Base-by-base conservation (phyloP, 768 basidiomycete genomes). In the Kondoa subrosea region DNA sequence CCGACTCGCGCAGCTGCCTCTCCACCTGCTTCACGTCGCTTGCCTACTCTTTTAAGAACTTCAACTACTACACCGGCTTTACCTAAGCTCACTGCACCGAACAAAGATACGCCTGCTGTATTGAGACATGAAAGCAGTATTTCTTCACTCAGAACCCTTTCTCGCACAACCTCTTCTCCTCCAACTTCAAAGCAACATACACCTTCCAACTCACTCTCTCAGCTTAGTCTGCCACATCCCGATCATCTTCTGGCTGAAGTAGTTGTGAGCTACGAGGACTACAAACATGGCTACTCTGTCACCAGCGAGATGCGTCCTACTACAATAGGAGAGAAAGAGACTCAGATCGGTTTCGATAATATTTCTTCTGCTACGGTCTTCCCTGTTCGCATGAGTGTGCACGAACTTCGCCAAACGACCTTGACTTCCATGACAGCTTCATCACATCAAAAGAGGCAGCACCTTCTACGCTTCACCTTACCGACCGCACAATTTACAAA, bases 401-500 rank as follows among this genome's bases (percentile, higher is more conserved):
- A 88, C 74, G 87, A 86, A 0, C 82, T 93, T 65, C 89, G 92
- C 0, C 83, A n/a, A 32, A 63, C 29, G 15, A 32, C 29, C 85
- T 1, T 91, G 89, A 26, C 84, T 89, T 14, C 78, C 89, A 67
- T 72, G 77, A 78, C 78, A 25, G 76, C 72, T 56, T 88, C 87
- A 72, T 87, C 89, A 0, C 73, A 76, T 15, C 74, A 27, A 56
- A 67, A 34, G 68, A 69, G 8, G 26, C 82, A 89, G 58, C 90
- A 95, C 77, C 77, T 95, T 59, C 71, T 96, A 16, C 81, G 88
- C 62, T 72, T 96, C 64, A 83, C 82, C 50, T 77, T 95, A 21
- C 91, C 91, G 1, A 93, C 89, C 1, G 85, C 88, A 25, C 86
- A 85, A 70, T 89, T 86, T 75, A 82, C 85, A 58, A 82, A 85